A percentile compares a stretch with the other conserved stretches of the same genome.
phyloP scores from a whole-genome alignment of 345 rosid species.

The Sapria himalayana region DNA sequence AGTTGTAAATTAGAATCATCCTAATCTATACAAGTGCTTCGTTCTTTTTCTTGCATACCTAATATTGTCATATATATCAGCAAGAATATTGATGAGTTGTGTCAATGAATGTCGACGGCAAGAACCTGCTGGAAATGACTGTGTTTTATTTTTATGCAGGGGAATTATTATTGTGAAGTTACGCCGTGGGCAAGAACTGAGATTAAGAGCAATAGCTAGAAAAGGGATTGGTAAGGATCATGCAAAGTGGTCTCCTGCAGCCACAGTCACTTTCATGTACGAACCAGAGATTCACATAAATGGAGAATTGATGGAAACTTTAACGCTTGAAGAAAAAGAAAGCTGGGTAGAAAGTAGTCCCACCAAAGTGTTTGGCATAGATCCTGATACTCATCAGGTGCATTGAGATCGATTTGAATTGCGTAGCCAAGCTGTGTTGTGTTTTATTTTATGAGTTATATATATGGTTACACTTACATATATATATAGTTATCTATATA shows the following conservation, averaged over 20 bases:
- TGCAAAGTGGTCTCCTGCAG: slow-evolving; percentile 97
- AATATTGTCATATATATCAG: too few relatives aligned
- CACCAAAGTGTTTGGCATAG: slow-evolving; percentile 61
- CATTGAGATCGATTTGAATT: not conserved
- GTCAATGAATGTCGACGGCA: too few relatives aligned
- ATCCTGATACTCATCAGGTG: slow-evolving; percentile 55
- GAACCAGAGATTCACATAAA: slow-evolving; percentile 84
- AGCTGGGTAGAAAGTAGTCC: slow-evolving; percentile 81
- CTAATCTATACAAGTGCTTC: too few relatives aligned
- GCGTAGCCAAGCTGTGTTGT: too few relatives aligned
- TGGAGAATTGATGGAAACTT: slow-evolving; percentile 66
- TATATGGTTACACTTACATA: too few relatives aligned
- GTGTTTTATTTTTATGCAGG: slow-evolving; percentile 18
- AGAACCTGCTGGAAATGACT: too few relatives aligned
- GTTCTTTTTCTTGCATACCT: too few relatives aligned
- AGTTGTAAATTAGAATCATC: too few relatives aligned
- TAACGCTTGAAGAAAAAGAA: slow-evolving; percentile 49
- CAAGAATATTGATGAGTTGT: too few relatives aligned
- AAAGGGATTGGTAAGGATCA: slow-evolving; percentile 97
- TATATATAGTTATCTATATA: too few relatives aligned
- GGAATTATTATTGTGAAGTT: slow-evolving; percentile 81
- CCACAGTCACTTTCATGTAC: slow-evolving; percentile 91
- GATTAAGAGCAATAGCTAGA: slow-evolving; percentile 80
- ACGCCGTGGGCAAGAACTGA: slow-evolving; percentile 70
- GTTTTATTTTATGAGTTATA: too few relatives aligned